Evolutionary conservation across 331 rosid species (phyloP).

Genomic region (Pyrus hybrid): DNA sequence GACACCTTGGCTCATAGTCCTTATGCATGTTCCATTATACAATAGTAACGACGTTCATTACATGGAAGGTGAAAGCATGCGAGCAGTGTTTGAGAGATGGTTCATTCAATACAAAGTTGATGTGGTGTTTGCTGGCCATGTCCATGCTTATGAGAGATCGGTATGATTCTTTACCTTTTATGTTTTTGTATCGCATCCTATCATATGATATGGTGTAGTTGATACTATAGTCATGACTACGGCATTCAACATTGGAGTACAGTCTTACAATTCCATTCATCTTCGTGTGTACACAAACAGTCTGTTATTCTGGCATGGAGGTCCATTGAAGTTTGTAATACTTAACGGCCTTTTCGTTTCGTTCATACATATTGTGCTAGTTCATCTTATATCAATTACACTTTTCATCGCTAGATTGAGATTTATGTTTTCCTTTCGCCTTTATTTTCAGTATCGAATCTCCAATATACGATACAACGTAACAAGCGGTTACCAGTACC

Average conservation of each 20-base stretch:
- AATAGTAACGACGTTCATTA: conserved; percentile 37
- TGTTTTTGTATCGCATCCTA: background rate
- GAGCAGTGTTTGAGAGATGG: conserved; percentile 19
- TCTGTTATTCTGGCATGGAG: background rate
- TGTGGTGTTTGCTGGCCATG: conserved; percentile 49
- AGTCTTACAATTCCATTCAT: background rate
- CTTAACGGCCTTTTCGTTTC: background rate
- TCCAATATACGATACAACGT: conserved; percentile 66
- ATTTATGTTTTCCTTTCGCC: background rate
- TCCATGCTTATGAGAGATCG: conserved; percentile 51
- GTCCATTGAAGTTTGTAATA: background rate
- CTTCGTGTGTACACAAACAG: background rate
- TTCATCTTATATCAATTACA: background rate
- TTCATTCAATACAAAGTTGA: conserved; percentile 33
- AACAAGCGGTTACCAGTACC: conserved; percentile 54
- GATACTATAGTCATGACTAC: background rate
- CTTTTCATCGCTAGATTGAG: background rate
- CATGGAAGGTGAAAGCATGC: conserved; percentile 48
- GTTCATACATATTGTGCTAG: background rate
- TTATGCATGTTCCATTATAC: conserved; percentile 42
- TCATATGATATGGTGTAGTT: background rate
- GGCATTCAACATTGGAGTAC: background rate
- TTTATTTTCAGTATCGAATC: conserved; percentile 58
- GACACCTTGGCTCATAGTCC: conserved; percentile 49
- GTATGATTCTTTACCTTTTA: conserved; percentile 14